Conservation (phyloP, 805 yeast genomes). For the Ogataea pilisensis region DNA sequence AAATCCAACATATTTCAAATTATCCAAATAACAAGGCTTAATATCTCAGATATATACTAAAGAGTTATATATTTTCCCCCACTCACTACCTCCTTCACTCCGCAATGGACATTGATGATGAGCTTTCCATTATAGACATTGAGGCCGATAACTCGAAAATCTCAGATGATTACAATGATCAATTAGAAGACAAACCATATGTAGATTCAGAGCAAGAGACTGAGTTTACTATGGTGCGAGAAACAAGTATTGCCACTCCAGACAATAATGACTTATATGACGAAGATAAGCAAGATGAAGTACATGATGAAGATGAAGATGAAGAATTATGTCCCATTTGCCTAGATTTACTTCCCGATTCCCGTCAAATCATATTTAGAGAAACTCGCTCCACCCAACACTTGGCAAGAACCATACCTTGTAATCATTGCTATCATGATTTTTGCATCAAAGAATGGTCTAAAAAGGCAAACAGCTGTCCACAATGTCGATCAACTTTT, state of each 20-base stretch:
- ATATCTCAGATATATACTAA: too few relatives aligned
- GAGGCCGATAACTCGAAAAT: neutral
- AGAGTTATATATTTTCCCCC: too few relatives aligned
- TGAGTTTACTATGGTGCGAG: neutral
- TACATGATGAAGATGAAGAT: conserved; percentile 3
- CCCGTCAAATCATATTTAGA: conserved; percentile 8
- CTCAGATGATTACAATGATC: too few relatives aligned
- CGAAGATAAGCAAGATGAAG: neutral
- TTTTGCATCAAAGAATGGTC: conserved; percentile 35
- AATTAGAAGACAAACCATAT: neutral
- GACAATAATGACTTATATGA: too few relatives aligned
- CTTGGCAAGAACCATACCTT: conserved; percentile 29
- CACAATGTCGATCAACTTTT: conserved; percentile 30
- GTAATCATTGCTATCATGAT: conserved; percentile 32
- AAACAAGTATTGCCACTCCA: neutral
- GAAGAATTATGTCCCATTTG: conserved; percentile 30
- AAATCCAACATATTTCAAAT: too few relatives aligned
- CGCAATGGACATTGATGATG: neutral
- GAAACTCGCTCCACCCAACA: conserved; percentile 23
- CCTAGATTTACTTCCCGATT: conserved; percentile 24
- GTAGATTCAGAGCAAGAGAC: neutral
- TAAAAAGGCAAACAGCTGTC: conserved; percentile 33
- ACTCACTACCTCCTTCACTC: neutral
- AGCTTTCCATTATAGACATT: neutral
- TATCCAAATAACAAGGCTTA: too few relatives aligned